Evolutionary conservation across 75 land plant species (phyloP), one percentile per base, ranked within the genome.

Genomic region (Sequoiadendron giganteum): DNA sequence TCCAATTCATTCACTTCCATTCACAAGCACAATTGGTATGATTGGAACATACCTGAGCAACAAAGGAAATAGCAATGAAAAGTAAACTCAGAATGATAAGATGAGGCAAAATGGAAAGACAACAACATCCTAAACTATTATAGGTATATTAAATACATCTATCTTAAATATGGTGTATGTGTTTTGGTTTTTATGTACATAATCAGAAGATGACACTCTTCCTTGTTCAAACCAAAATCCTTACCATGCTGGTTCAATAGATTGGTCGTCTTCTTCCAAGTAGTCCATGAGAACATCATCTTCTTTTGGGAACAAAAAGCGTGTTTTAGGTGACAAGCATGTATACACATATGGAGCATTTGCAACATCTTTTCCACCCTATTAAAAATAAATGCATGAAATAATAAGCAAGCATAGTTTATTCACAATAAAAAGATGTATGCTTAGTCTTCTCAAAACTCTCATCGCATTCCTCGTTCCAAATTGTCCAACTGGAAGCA

Each of bases 291-390:
- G 95, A n/a, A 89, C 76, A 83, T 98, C 99, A 89, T 98, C 99
- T 38, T 93, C 95, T 85, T 97, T 95, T 2, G 96, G 97, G 85
- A 98, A 98, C 16, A 98, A 86, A 54, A 90, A 92, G 8, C 99
- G 87, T n/a, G 99, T 96, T 48, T 97, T 85, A 1, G 95, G 94
- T 30, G 95, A 92, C 14, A 98, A 90, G 42, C 92, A 85, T 11
- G 99, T 98, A 87, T 88, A 95, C 4, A 98, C 91, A 79, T 98
- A 98, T 52, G 97, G 93, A 68, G 99, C 91, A 92, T 99, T 97
- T 49, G 99, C 99, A 93, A 94, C 96, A 92, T 98, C 99, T 86
- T 98, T 97, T 5, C 99, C 99, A 85, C 99, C 99, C 99, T 98
- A 93, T 36, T 34, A 85, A 16, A 85, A 85, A 34, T 85, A 10